Evolutionary conservation across 2,329 filamentous ascomycete species (phyloP).

Genomic region (Penicillium olsonii): DNA sequence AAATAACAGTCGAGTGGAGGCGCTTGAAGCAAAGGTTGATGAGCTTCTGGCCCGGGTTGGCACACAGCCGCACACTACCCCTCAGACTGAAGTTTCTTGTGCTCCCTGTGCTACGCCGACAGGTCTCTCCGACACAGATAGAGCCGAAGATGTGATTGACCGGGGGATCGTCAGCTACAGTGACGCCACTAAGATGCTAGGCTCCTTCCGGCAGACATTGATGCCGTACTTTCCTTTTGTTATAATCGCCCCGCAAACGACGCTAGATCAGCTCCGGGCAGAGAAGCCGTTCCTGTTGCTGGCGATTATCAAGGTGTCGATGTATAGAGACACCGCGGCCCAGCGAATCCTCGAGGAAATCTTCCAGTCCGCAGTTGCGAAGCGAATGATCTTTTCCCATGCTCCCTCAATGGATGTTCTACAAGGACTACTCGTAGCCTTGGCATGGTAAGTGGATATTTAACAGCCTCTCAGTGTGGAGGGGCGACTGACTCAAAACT

Average conservation of each 20-base stretch:
- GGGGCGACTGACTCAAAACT: too few relatives aligned
- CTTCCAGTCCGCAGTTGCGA: not conserved
- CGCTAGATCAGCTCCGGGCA: not conserved
- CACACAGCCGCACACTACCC: not conserved
- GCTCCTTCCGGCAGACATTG: not conserved
- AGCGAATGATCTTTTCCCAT: slow-evolving; percentile 4
- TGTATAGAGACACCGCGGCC: not conserved
- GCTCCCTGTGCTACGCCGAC: not conserved
- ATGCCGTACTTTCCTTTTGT: slow-evolving; percentile 8
- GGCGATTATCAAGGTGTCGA: slow-evolving; percentile 3
- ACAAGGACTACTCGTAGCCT: slow-evolving; percentile 1
- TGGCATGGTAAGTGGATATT: slow-evolving; percentile 2
- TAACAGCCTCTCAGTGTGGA: too few relatives aligned
- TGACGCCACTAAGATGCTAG: not conserved
- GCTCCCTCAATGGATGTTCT: slow-evolving; percentile 2
- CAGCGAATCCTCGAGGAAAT: not conserved
- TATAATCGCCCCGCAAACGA: not conserved
- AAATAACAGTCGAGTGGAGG: slow-evolving; percentile 2
- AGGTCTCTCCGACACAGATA: not conserved
- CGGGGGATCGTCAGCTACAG: not conserved
- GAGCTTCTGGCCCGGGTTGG: not conserved
- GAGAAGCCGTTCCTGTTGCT: slow-evolving; percentile 4
- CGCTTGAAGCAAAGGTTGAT: slow-evolving; percentile 6
- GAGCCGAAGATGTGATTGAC: slow-evolving; percentile 1
- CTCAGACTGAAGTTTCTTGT: not conserved